These are phyloP conservation scores for Areca catechu DNA, from an alignment of 176 grass and related monocot species.

Conservation along the genomic window DNA sequence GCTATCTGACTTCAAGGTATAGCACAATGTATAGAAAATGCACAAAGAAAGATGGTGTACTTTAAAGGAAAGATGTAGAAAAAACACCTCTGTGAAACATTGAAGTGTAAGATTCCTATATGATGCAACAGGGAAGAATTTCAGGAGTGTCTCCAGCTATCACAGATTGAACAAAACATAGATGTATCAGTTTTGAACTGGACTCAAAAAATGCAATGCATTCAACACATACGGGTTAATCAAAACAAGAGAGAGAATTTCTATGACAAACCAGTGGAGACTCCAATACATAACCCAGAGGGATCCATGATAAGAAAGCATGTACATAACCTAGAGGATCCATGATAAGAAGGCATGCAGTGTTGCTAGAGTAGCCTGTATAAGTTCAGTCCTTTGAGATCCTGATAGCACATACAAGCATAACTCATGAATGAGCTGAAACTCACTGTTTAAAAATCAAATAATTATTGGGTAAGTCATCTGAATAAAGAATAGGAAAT, in stretches of 20 bases:
- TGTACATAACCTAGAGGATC: slow-evolving; percentile 96
- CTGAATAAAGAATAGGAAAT: too few relatives aligned
- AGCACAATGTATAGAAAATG: too few relatives aligned
- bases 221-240: slow-evolving; percentile 2
- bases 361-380: slow-evolving; percentile 91
- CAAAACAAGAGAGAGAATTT: neutral
- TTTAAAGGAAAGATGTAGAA: neutral
- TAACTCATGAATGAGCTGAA: slow-evolving; percentile 96
- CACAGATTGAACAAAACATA: slow-evolving; percentile 19
- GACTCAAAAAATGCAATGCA: neutral
- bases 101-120: slow-evolving; percentile 97
- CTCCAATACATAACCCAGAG: slow-evolving; percentile 92
- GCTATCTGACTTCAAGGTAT: too few relatives aligned
- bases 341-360: slow-evolving; percentile 98
- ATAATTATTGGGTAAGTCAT: slow-evolving; percentile 1
- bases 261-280: slow-evolving; percentile 61
- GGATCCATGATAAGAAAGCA: slow-evolving; percentile 99
- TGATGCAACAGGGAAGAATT: slow-evolving; percentile 76
- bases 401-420: slow-evolving; percentile 96
- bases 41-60: too few relatives aligned
- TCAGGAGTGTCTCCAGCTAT: slow-evolving; percentile 93
- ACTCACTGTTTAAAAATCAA: slow-evolving; percentile 59
- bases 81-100: slow-evolving; percentile 73
- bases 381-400: slow-evolving; percentile 81
- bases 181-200: slow-evolving; percentile 13